Percentiles rank a stretch among this genome's conserved stretches.
Evolutionary conservation across 2,329 filamentous ascomycete genomes (phyloP).

Genomic region (Colletotrichum lindemuthianum): DNA sequence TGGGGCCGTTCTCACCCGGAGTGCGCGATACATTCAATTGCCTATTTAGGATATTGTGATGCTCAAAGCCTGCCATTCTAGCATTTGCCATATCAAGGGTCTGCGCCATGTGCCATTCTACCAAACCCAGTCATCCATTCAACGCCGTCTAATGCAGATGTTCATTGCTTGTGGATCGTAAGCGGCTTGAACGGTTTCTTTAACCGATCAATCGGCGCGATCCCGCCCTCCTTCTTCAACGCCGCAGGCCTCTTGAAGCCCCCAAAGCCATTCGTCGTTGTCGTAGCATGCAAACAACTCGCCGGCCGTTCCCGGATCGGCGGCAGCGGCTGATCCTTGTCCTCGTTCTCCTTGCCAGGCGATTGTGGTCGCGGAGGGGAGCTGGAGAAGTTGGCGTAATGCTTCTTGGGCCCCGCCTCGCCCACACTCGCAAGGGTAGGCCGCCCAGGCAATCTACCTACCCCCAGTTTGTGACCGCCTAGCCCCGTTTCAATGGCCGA

Average conservation of each 20-base stretch:
- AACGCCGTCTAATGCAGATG: background rate
- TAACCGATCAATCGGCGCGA: conserved; percentile 61
- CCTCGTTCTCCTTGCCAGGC: conserved; percentile 39
- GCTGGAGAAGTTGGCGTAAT: conserved; percentile 69
- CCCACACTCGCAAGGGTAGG: conserved; percentile 44
- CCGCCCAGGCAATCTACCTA: conserved; percentile 46
- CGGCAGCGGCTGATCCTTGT: conserved; percentile 41
- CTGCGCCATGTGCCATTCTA: background rate
- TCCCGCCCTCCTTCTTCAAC: conserved; percentile 50
- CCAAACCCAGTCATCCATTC: background rate
- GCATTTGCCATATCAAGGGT: background rate
- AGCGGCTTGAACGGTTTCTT: conserved; percentile 67
- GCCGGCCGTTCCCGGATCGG: conserved; percentile 51
- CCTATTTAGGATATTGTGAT: background rate
- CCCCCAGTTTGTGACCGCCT: conserved; percentile 54
- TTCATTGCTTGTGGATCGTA: conserved; percentile 56
- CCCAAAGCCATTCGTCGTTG: conserved; percentile 50
- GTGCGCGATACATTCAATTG: background rate
- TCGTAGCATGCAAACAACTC: conserved; percentile 62
- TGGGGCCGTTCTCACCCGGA: background rate
- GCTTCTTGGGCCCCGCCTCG: conserved; percentile 47
- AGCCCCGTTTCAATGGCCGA: conserved; percentile 45
- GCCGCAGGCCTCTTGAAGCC: conserved; percentile 57
- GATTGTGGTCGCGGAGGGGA: conserved; percentile 53
- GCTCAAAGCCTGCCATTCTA: background rate